A percentile compares a stretch with the other conserved stretches of the same genome.
phyloP scores from a whole-genome alignment of 768 basidiomycete genomes.

The Saitozyma sp. region DNA sequence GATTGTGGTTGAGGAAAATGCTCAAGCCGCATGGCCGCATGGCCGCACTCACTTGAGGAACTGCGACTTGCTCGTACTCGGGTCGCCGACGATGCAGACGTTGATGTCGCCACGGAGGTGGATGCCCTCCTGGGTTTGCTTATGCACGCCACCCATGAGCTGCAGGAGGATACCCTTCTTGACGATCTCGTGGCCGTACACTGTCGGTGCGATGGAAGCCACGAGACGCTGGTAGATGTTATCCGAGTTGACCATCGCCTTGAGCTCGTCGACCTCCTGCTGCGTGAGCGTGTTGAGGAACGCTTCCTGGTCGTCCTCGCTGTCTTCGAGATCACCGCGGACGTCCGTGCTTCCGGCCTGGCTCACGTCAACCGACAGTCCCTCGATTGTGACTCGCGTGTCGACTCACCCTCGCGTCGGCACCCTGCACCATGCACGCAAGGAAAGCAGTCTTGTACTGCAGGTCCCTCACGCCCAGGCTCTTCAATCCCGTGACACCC shows the following conservation, averaged over 20 bases:
- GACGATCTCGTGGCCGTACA: slow-evolving; percentile 98
- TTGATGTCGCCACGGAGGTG: slow-evolving; percentile 98
- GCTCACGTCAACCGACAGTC: too few species aligned
- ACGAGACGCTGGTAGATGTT: slow-evolving; percentile 94
- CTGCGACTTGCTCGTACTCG: slow-evolving; percentile 95
- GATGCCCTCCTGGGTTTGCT: slow-evolving; percentile 93
- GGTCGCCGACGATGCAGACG: slow-evolving; percentile 96
- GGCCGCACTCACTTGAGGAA: slow-evolving; percentile 78
- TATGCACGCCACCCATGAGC: slow-evolving; percentile 98
- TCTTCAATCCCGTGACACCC: slow-evolving; percentile 93
- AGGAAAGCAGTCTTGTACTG: slow-evolving; percentile 99
- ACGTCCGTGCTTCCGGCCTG: slow-evolving; percentile 73
- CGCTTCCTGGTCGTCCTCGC: slow-evolving; percentile 65
- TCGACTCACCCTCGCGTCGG: slow-evolving; percentile 75
- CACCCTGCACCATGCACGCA: slow-evolving; percentile 94
- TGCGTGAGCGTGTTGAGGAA: slow-evolving; percentile 87
- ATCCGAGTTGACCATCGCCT: slow-evolving; percentile 87
- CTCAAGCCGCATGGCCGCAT: too few species aligned
- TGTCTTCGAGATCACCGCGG: slow-evolving; percentile 80
- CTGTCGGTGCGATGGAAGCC: slow-evolving; percentile 92
- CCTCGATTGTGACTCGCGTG: too few species aligned
- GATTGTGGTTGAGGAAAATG: neutral
- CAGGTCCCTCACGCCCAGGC: slow-evolving; percentile 87
- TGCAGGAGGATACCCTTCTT: slow-evolving; percentile 96
- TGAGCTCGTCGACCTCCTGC: slow-evolving; percentile 92